These are phyloP conservation scores for Bisporella sp. DNA, from an alignment of 2,329 filamentous ascomycete species.

Conservation along the genomic window DNA sequence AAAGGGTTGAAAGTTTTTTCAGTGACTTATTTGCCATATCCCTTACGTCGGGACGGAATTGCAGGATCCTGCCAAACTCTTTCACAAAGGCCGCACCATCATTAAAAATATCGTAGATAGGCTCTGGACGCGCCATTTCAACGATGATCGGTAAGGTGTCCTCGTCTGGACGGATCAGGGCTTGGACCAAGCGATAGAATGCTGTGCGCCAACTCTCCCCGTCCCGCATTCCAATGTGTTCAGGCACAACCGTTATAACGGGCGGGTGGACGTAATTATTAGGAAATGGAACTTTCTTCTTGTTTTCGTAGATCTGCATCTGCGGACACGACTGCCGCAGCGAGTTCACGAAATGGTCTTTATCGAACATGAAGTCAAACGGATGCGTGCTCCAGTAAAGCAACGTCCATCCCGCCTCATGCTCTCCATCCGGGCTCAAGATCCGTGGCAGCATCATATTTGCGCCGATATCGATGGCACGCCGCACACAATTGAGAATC, in stretches of 20 bases:
- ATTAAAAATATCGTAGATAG: conserved; percentile 18
- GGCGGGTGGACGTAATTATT: background rate
- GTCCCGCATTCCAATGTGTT: background rate
- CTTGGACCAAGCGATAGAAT: background rate
- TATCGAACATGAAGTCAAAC: conserved; percentile 24
- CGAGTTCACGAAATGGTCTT: conserved; percentile 18
- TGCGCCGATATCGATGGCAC: conserved; percentile 32
- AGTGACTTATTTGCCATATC: conserved; percentile 17
- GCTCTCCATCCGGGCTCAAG: conserved; percentile 11
- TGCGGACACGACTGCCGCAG: conserved; percentile 21
- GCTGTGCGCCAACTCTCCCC: background rate
- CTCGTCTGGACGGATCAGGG: background rate
- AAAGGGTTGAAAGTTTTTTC: conserved; percentile 6
- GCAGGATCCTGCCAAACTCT: conserved; percentile 18
- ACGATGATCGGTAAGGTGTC: conserved; percentile 16
- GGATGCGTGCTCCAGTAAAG: conserved; percentile 20
- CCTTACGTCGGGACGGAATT: conserved; percentile 16
- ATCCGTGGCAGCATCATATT: conserved; percentile 32
- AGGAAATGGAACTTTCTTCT: conserved; percentile 1
- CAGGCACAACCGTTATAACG: background rate
- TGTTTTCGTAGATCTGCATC: conserved; percentile 12
- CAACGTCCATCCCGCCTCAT: conserved; percentile 11
- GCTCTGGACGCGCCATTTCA: conserved; percentile 17
- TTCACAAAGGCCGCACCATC: conserved; percentile 16
- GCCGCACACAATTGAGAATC: conserved; percentile 35